Evolutionary conservation across 2,329 filamentous ascomycete species (phyloP), one percentile per base, ranked within the genome.

Genomic region (Tolypocladium tundrense): DNA sequence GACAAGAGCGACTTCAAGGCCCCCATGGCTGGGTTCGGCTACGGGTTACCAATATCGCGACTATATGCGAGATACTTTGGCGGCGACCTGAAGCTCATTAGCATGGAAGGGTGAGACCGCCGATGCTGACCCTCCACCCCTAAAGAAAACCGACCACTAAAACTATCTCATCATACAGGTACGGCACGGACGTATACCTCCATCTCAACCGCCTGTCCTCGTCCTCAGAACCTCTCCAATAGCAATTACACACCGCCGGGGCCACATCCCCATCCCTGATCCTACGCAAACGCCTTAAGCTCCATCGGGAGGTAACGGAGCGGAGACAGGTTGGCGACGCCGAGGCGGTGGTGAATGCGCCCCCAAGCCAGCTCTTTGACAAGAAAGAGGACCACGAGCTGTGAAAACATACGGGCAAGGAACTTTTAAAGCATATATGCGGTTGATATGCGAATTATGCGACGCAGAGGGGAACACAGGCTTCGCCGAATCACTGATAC

Each of bases 1-100:
- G 93, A 99, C 75, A 96, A 97, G 77, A 96, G 88, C 75, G 94
- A 99, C 73, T 99, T 99, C 80, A 97, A 99, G 74, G 94, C 94
- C 14, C 94, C 94, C 1, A 97, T 99, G 94, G 94, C 94, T 61
- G 94, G 94, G 2, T 99, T 97, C 69, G 94, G 94, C n/a, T 99
- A 99, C 68, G 94, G 94, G 19, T 72, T 99, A 63, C 94, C 94
- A 0, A 97, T 99, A 61, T 96, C 90, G 65, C 81, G 94, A 63
- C 79, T 99, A 56, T 99, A 99, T 68, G 94, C 94, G 57, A 81
- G 94, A 64, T 99, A 99, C 76, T 99, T 99, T 76, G 94, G 94
- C 60, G 94, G 94, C 59, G 94, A 99, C 72, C 73, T 99, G 67
- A 97, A 97, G 75, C 75, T 99, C 72, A 99, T 99, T 69, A 97